phyloP scores from a whole-genome alignment of 2,329 filamentous ascomycete species.

The Stagonosporopsis chrysanthemi region DNA sequence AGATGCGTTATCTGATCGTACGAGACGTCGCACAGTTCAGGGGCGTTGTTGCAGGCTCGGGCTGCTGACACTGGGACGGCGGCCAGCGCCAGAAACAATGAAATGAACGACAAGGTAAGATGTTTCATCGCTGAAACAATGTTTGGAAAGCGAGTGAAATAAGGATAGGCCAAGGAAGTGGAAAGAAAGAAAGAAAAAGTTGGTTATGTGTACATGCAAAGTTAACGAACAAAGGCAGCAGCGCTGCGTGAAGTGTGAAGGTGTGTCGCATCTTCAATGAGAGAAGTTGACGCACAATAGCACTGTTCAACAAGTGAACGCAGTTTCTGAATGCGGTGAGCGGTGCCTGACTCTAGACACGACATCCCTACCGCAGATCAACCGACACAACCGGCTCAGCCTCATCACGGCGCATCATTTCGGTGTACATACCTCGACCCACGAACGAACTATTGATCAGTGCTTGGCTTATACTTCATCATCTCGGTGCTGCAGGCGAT shows the following conservation, averaged over 20 bases:
- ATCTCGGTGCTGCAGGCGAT: background rate
- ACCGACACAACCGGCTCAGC: constrained; percentile 9
- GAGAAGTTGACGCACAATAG: constrained; percentile 8
- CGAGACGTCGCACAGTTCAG: constrained; percentile 68
- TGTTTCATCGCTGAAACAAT: constrained; percentile 12
- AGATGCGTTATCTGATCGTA: constrained; percentile 79
- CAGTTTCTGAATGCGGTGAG: constrained; percentile 12
- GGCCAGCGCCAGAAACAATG: constrained; percentile 20
- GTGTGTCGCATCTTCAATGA: constrained; percentile 7
- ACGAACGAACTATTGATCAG: background rate
- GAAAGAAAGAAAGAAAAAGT: background rate
- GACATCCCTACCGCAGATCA: constrained; percentile 16
- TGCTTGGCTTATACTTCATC: background rate
- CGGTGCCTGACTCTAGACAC: constrained; percentile 7
- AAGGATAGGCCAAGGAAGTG: background rate
- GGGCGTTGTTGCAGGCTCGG: constrained; percentile 77
- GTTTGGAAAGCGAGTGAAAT: background rate
- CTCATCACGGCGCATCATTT: background rate
- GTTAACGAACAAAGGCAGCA: constrained; percentile 7
- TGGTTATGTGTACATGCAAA: constrained; percentile 1
- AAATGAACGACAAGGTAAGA: constrained; percentile 7
- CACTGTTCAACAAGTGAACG: constrained; percentile 19
- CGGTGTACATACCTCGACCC: background rate
- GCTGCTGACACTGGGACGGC: constrained; percentile 9
- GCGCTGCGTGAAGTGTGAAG: constrained; percentile 3